Evolutionary conservation across 2,329 filamentous ascomycete genomes (phyloP), one percentile per base, ranked within the genome.

Genomic region (Trichoderma pleuroti): DNA sequence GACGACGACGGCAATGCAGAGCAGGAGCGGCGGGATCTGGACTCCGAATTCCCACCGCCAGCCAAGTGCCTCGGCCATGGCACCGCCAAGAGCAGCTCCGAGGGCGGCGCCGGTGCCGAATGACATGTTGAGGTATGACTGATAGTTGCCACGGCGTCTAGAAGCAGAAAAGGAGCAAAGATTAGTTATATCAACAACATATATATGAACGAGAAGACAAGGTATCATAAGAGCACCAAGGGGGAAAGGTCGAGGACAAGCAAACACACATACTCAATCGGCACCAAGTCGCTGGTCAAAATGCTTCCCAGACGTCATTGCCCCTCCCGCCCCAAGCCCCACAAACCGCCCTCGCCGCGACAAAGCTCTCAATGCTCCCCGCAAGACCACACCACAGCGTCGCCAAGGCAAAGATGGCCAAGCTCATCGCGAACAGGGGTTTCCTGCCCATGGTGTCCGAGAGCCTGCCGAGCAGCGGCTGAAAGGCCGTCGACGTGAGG

Each of bases 401-500:
- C 0, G 90, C 90, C 2, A 86, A 71, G 32, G 87, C 79, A 74
- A 94, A 93, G 11, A 92, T 81, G 14, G 83, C 77, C n/a, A 91
- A 84, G 1, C 87, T 87, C 12, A 86, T 84, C 12, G 94, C 81
- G 75, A 92, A 93, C 1, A 91, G 85, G 21, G 84, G 82, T 71
- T 90, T 92, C 57, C 92, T 84, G 12, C 92, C 92, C 71, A 94
- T 81, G 0, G 90, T 89, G 79, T 95, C 92, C 2, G 91, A 93
- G 1, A 94, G 78, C 2, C 92, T 86, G 4, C 92, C 92, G 73
- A 93, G 87, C 1, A 95, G 81, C 0, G 93, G 92, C 79, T 94
- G 91, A 70, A 93, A 91, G 28, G 90, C 88, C 1, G 92, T 94
- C 5, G 89, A 92, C 0, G 92, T 93, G 46, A 96, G 84, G 42